Base-by-base conservation (phyloP, 2,329 filamentous ascomycete species). In the Cercospora brassicicola region DNA sequence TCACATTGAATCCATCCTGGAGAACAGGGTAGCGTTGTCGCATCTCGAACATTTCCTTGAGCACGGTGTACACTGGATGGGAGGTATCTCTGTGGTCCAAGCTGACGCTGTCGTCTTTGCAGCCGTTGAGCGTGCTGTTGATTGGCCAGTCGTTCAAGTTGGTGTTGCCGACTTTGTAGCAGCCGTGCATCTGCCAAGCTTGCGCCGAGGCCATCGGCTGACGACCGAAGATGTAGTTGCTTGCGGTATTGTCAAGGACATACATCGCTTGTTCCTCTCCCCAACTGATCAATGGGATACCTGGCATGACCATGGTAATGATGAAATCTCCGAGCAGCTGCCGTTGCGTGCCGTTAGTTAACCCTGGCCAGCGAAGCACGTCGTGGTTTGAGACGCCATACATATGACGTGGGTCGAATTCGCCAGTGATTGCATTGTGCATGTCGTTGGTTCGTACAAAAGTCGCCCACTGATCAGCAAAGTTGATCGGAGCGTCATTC, bases 241-340 rank as follows among this genome's bases (percentile, higher is more conserved):
- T 79, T 4, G 88, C 88, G 0, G 88, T 89, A 67, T 86, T 89
- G 74, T 90, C 88, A 2, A 90, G 78, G 0, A 89, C 79, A 72
- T 90, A 90, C 69, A 87, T 88, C 0, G 84, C 85, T 77, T 90
- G 88, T 73, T 90, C 88, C 74, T 90, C 88, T 18, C 88, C 88
- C 85, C 87, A 90, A 15, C 86, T 82, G 15, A 89, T 77, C 31
- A 88, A 75, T 0, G 88, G 86, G 31, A 89, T 87, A 15, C 88
- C 88, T 1, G 88, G 88, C 75, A 89, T 81, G 57, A 87, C 79
- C 61, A 89, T 74, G 0, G 86, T 87, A 0, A 85, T 86, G 55
- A 90, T 82, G 72, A 87, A 89, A 15, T 85, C 80, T 4, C 83
- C 88, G 4, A 89, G 77, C 6, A 89, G 78, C 74, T 87, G 84